These are phyloP conservation scores for Pseudogymnoascus sp. DNA, from an alignment of 2,329 filamentous ascomycete species.

Conservation along the genomic window DNA sequence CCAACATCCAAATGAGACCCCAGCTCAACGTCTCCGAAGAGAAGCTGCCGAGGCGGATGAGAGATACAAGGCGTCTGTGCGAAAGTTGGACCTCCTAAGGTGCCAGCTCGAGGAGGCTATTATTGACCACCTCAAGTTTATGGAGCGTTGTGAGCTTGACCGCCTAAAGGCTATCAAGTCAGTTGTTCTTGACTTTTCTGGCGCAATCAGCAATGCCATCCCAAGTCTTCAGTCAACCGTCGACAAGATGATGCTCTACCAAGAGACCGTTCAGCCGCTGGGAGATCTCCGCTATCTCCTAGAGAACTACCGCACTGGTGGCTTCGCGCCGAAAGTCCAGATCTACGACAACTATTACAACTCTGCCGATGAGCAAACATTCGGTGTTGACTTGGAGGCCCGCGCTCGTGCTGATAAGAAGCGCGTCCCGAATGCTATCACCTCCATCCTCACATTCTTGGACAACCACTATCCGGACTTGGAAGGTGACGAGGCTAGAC, in stretches of 20 bases:
- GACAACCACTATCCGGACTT: slow-evolving; percentile 97
- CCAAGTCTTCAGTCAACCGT: slow-evolving; percentile 92
- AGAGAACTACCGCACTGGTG: slow-evolving; percentile 94
- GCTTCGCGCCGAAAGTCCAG: slow-evolving; percentile 82
- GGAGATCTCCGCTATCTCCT: slow-evolving; percentile 88
- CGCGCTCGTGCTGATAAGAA: slow-evolving; percentile 90
- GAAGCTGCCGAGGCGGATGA: slow-evolving; percentile 90
- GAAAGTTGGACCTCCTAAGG: slow-evolving; percentile 80
- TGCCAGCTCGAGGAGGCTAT: slow-evolving; percentile 96
- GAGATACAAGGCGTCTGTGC: slow-evolving; percentile 81
- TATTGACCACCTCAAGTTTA: slow-evolving; percentile 84
- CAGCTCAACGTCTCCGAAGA: slow-evolving; percentile 74
- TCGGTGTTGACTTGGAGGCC: slow-evolving; percentile 95
- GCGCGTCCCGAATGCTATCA: slow-evolving; percentile 86
- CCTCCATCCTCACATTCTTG: slow-evolving; percentile 86
- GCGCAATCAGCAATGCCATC: slow-evolving; percentile 95
- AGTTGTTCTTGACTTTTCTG: slow-evolving; percentile 94
- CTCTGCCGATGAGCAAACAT: slow-evolving; percentile 93
- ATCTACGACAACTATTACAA: slow-evolving; percentile 99
- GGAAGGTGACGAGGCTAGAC: slow-evolving; percentile 88
- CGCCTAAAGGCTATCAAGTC: slow-evolving; percentile 97
- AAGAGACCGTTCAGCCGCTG: slow-evolving; percentile 93
- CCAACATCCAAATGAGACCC: slow-evolving; percentile 87
- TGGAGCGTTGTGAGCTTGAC: slow-evolving; percentile 95
- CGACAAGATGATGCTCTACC: slow-evolving; percentile 98